phyloP scores from a whole-genome alignment of 139 green algal genomes.

The Chlamydomonas urium region DNA sequence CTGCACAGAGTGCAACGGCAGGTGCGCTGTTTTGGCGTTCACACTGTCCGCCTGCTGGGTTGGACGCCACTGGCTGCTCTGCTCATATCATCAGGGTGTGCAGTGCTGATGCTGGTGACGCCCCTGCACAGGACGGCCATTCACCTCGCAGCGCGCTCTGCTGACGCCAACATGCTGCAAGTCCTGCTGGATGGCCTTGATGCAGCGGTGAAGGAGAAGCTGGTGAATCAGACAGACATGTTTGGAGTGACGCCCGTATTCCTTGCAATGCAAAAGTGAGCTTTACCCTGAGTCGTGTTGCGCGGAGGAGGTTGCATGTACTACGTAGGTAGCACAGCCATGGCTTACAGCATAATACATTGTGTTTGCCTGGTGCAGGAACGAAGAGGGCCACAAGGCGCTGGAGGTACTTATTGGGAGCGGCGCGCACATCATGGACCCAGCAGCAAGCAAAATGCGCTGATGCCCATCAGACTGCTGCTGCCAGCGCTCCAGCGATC shows the following conservation, averaged over 20 bases:
- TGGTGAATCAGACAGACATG: slow-evolving; percentile 46
- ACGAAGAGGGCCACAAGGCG: too few species aligned
- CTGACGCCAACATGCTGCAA: slow-evolving; percentile 29
- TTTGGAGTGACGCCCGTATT: slow-evolving; percentile 50
- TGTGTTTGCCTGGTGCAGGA: too few species aligned
- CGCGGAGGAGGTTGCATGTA: too few species aligned
- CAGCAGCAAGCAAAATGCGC: too few species aligned
- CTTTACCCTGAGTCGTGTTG: too few species aligned
- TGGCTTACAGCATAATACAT: too few species aligned
- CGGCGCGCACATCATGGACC: too few species aligned
- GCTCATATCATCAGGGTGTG: not conserved
- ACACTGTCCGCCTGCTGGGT: not conserved
- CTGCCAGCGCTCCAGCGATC: too few species aligned
- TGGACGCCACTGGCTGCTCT: too few species aligned
- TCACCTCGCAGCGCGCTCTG: slow-evolving; percentile 38
- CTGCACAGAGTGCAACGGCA: slow-evolving; percentile 41
- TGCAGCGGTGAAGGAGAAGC: slow-evolving; percentile 13
- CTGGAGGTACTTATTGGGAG: too few species aligned
- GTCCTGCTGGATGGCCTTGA: slow-evolving; percentile 6
- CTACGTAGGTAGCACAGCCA: too few species aligned
- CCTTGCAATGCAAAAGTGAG: slow-evolving; percentile 46
- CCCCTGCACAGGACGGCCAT: slow-evolving; percentile 37
- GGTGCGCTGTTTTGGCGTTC: slow-evolving; percentile 18
- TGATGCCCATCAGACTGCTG: too few species aligned
- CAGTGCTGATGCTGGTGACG: not conserved